A percentile compares a stretch with the other conserved stretches of the same genome.
phyloP scores from a whole-genome alignment of 2,329 filamentous ascomycete genomes.

The Monosporascus ibericus region DNA sequence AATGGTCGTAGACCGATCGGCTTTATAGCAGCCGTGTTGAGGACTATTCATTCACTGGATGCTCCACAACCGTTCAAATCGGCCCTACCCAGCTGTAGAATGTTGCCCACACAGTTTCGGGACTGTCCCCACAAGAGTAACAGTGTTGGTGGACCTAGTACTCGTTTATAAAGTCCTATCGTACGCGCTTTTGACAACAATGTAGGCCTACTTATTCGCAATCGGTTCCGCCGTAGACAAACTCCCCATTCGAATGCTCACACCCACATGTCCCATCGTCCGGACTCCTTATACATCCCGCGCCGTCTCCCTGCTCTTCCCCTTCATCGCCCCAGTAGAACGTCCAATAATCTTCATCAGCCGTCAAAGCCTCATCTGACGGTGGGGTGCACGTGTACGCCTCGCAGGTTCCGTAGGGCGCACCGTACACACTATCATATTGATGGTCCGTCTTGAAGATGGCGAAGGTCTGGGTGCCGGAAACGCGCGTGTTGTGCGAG shows the following conservation, averaged over 20 bases:
- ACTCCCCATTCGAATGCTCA: slow-evolving; percentile 30
- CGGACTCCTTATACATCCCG: slow-evolving; percentile 33
- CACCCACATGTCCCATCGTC: slow-evolving; percentile 33
- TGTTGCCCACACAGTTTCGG: too few species aligned
- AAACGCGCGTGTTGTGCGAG: slow-evolving; percentile 30
- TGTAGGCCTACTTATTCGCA: too few species aligned
- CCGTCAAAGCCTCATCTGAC: slow-evolving; percentile 21
- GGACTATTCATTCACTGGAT: too few species aligned
- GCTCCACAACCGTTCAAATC: too few species aligned
- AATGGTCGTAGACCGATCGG: too few species aligned
- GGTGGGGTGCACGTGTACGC: slow-evolving; percentile 35
- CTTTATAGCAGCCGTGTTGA: too few species aligned
- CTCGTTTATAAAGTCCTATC: too few species aligned
- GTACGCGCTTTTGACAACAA: too few species aligned
- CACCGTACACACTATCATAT: slow-evolving; percentile 35
- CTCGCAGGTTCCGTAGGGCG: slow-evolving; percentile 40
- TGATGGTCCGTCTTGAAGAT: slow-evolving; percentile 36
- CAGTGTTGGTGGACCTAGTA: too few species aligned
- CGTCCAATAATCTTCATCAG: slow-evolving; percentile 32
- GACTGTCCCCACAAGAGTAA: too few species aligned
- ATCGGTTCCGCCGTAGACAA: too few species aligned
- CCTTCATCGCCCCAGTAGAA: slow-evolving; percentile 33
- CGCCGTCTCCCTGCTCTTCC: slow-evolving; percentile 23
- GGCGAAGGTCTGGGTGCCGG: slow-evolving; percentile 28
- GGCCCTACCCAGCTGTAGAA: too few species aligned